Base-by-base conservation (phyloP, 768 basidiomycete species). In the Galerina sulciceps region DNA sequence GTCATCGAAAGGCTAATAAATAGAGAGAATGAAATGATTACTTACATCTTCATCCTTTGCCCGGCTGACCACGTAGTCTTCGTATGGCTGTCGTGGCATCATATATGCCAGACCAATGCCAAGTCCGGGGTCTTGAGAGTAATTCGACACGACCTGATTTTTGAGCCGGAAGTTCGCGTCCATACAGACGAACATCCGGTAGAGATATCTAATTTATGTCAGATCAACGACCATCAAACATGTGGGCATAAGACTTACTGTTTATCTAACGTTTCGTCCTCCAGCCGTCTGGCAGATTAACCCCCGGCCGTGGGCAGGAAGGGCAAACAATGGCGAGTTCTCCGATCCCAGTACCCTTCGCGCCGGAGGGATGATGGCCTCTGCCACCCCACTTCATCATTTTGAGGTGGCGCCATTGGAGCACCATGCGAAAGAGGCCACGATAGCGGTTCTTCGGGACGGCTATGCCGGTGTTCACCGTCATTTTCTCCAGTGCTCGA, bases 71-170 rank as follows among this genome's bases (percentile, higher is more conserved):
- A n/a, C n/a, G n/a, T n/a, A n/a, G n/a, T n/a, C n/a, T n/a, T n/a
- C n/a, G n/a, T n/a, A n/a, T n/a, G n/a, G n/a, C n/a, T n/a, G n/a
- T n/a, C n/a, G n/a, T n/a, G 54, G 54, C 6, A 55, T 35, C 54
- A 55, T 55, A 38, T 55, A 55, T 10, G 44, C 43, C 44, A 26
- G 37, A 1, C 54, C 45, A 6, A 47, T 55, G 6, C 54, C 54
- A 18, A 55, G 44, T 2, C 54, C 54, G 3, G 35, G 54, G 14
- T 47, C 54, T 37, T 55, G 54, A 1, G 54, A 55, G 37, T 55
- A 55, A n/a, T 38, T 55, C 23, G 45, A 55, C 2, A 55, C 54
- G 17, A 55, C 35, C 37, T 55, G 54, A 36, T 55, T 55, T 38
- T 55, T 55, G 1, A 47, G 45, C 2, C 45, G 23, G 26, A 55